Base-by-base conservation (phyloP, 2,329 filamentous ascomycete genomes). In the Talaromyces sp. region DNA sequence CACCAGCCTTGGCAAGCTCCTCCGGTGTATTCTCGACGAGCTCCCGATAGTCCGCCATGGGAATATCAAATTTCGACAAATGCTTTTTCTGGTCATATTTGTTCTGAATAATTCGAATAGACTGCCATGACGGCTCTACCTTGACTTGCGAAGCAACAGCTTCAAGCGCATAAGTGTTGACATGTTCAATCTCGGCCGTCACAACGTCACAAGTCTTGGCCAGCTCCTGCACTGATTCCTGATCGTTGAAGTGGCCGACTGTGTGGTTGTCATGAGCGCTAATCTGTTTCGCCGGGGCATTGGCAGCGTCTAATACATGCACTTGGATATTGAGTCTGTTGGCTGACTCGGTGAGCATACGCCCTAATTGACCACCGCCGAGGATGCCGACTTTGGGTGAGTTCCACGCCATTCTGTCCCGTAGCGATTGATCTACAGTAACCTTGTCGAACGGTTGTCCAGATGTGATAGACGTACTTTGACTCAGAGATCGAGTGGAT, bases 171-270 rank as follows among this genome's bases (percentile, higher is more conserved):
- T 91, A 82, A n/a, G 92, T 95, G 75, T 97, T 87, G 63, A 97
- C 89, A 77, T 97, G 93, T 81, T 98, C 93, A 67, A 96, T 97
- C 77, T 98, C 93, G 14, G 96, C 91, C 0, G 92, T 97, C 65
- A 97, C 81, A 16, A 96, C 86, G 73, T 96, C 91, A 69, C 88
- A 92, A 37, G 82, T 79, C 42, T 84, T 79, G 1, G 93, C 92
- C n/a, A 98, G 82, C 74, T 91, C 83, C 48, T 87, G 86, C 67
- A 98, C 92, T 67, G 90, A 88, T 37, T 85, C 84, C 0, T 88
- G 81, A 68, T 96, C 89, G 73, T 92, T 93, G 83, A 96, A 97
- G 0, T 92, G 96, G 63, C 93, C 93, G 18, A 87, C 84, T 63
- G 96, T 85, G 73, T 97, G 92, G 66, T 83, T 81, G 67, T 82